Conservation (phyloP, 495 filamentous ascomycete species). For the Xylaria scruposa region DNA sequence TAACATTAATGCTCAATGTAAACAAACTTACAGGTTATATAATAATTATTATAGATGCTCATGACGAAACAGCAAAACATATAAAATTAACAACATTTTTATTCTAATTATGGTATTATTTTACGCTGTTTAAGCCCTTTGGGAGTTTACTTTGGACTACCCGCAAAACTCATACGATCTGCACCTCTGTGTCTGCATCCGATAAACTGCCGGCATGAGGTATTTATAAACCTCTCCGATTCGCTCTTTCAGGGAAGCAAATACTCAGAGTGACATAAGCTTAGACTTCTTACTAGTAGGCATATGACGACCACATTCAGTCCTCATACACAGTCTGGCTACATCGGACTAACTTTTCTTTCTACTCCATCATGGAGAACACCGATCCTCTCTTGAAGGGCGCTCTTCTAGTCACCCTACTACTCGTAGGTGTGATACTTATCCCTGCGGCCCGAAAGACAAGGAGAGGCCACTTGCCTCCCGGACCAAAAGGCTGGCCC, state of each 20-base stretch:
- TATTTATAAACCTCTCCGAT: neutral
- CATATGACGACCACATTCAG: neutral
- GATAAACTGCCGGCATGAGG: neutral
- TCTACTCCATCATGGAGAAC: neutral
- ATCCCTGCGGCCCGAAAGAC: neutral
- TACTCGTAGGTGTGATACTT: conserved; percentile 1
- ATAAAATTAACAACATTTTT: neutral
- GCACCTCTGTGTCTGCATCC: neutral
- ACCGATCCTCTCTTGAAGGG: neutral
- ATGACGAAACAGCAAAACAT: no score
- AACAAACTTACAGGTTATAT: no score
- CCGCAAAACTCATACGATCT: neutral
- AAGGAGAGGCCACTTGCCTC: conserved; percentile 1
- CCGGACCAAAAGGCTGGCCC: conserved; percentile 29
- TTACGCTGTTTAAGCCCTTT: neutral
- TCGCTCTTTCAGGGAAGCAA: neutral
- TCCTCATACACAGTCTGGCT: neutral
- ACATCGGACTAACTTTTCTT: neutral
- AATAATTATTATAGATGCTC: no score
- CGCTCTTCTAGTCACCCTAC: neutral
- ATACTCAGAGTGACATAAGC: neutral
- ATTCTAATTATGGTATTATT: neutral
- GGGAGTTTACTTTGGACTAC: neutral
- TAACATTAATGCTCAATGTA: no score
- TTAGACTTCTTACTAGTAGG: neutral